Conservation (phyloP, 2,329 filamentous ascomycete species). For the Talaromyces sp. region DNA sequence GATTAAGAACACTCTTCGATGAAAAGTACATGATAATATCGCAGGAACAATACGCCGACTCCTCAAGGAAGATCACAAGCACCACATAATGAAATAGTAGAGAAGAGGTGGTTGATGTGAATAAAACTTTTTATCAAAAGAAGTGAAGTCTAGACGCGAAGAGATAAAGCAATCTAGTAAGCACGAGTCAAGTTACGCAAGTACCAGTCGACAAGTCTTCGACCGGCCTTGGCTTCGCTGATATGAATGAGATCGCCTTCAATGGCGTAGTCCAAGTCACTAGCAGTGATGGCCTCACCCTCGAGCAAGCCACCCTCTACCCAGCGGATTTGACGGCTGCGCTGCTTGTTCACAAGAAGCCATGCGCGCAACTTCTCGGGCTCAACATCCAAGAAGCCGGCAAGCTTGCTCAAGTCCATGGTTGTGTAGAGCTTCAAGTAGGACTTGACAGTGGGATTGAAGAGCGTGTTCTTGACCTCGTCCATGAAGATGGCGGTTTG, state of each 20-base stretch:
- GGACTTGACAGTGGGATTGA: conserved; percentile 93
- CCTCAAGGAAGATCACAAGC: conserved; percentile 17
- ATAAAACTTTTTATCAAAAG: conserved; percentile 13
- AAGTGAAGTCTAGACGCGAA: conserved; percentile 18
- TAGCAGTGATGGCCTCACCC: conserved; percentile 87
- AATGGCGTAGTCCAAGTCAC: conserved; percentile 95
- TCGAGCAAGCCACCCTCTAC: conserved; percentile 84
- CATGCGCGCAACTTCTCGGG: conserved; percentile 93
- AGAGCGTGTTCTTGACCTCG: conserved; percentile 99
- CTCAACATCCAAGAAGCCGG: conserved; percentile 93
- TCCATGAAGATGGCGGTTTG: conserved; percentile 98
- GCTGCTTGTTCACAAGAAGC: conserved; percentile 97
- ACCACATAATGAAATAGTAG: conserved; percentile 13
- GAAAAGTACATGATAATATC: conserved; percentile 1
- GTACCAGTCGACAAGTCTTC: conserved; percentile 98
- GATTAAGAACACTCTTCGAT: background rate
- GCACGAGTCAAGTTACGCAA: conserved; percentile 92
- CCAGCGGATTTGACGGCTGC: conserved; percentile 94
- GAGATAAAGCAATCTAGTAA: conserved; percentile 56
- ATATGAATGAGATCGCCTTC: conserved; percentile 98
- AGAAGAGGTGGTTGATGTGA: conserved; percentile 16
- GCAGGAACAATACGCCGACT: conserved; percentile 16
- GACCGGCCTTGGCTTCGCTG: conserved; percentile 95
- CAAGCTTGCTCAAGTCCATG: conserved; percentile 98
- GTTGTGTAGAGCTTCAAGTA: conserved; percentile 99